phyloP scores from a whole-genome alignment of 176 grass and related monocot genomes.

The Ampelocalamus luodianensis region DNA sequence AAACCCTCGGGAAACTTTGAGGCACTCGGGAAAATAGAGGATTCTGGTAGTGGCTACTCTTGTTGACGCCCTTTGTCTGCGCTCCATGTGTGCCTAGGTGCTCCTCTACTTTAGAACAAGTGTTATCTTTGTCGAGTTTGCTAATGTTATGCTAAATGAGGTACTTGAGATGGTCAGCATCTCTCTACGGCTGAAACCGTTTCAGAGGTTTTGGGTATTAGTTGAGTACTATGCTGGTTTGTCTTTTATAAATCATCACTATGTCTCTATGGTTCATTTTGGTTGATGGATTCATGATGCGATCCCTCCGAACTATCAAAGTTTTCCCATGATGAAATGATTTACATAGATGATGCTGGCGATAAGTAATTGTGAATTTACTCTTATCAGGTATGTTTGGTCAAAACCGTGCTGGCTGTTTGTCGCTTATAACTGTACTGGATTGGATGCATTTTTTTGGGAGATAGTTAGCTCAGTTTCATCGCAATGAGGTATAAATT shows the following conservation, averaged over 20 bases:
- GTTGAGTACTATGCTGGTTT: conserved; percentile 24
- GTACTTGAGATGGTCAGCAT: conserved; percentile 19
- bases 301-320: not conserved
- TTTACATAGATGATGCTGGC: not conserved
- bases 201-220: conserved; percentile 35
- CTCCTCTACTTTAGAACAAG: conserved; percentile 29
- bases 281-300: not conserved
- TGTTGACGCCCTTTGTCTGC: conserved; percentile 12
- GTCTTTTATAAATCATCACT: not conserved
- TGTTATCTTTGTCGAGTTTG: conserved; percentile 13
- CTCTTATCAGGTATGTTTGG: too few species aligned
- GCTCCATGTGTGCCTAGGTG: not conserved
- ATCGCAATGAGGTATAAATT: too few species aligned
- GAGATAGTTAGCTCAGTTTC: too few species aligned
- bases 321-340: not conserved
- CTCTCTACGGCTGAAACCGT: conserved; percentile 37
- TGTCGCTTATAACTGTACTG: too few species aligned
- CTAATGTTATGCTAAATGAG: conserved; percentile 38
- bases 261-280: not conserved
- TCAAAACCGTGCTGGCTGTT: too few species aligned
- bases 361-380: not conserved
- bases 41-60: too few species aligned
- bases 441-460: too few species aligned
- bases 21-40: too few species aligned
- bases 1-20: too few species aligned